Base-by-base conservation (phyloP, 768 basidiomycete genomes). In the Suillus discolor region DNA sequence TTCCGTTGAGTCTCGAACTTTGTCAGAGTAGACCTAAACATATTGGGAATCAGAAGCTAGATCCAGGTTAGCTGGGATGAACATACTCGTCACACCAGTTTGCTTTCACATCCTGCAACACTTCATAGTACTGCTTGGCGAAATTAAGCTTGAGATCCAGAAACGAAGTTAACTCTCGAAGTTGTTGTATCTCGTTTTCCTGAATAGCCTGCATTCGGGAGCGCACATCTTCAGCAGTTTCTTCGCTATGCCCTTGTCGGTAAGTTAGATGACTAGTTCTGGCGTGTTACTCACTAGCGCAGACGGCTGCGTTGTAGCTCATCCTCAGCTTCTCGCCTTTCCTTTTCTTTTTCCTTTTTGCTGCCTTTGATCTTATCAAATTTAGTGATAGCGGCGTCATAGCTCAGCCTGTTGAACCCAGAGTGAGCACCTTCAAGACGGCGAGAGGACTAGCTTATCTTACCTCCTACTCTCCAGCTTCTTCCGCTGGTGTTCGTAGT, bases 381-480 rank as follows among this genome's bases (percentile, higher is more conserved):
- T 70, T 93, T 93, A 42, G 83, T 81, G 6, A 84, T 77, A 4
- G 93, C 91, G 2, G 94, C 87, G 68, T 97, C 96, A 44, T 88
- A 89, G 64, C 89, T 88, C 65, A 92, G 75, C 72, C 95, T 95
- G 62, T 31, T 36, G 54, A 18, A 6, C 6, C 36, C 15, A 11
- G 57, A 16, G 65, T 61, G n/a, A 44, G 49, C 34, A 31, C 18
- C n/a, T 39, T 47, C 23, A 16, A n/a, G 28, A 18, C 13, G 18
- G 57, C 34, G 18, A 41, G 13, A 53, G 2, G 55, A 57, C 28
- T 45, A 20, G 54, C 3, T 18, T 39, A 57, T 74, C 82, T 61
- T 66, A 92, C 94, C 93, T 84, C 72, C 93, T 81, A 61, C 90
- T 94, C 64, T 97, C 94, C 18, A 96, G 78, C 74, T 95, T 96